Base-by-base conservation (phyloP, 129 eudicot genomes). In the Flaveria linearis region DNA sequence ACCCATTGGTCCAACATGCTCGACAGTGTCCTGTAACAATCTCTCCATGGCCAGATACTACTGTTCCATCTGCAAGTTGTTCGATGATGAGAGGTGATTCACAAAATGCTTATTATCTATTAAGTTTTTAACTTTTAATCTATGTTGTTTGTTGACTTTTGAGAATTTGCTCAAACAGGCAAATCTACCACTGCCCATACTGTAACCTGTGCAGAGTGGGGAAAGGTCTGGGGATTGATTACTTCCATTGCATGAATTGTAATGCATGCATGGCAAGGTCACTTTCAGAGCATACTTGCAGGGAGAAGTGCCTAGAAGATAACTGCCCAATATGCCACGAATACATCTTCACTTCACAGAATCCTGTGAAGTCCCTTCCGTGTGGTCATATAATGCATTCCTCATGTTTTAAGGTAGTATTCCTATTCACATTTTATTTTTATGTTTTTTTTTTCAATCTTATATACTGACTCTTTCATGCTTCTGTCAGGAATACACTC, bases 351-450 rank as follows among this genome's bases (percentile, higher is more conserved):
- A 91, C 99, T 1, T 94, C 99, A 2, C 87, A 82, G 83, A 39
- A 84, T 76, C 97, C 99, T 17, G 86, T 91, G 9, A 94, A 94
- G 85, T 87, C 93, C 72, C 99, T 94, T 78, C 68, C 91, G 11
- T 94, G 99, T 80, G 97, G 97, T 26, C 99, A 94, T 73, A 39
- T 89, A 76, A 94, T 94, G 99, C 99, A 94, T 77, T 94, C 99
- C 25, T 62, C 89, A 73, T 94, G 99, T 86, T 94, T 94, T 89
- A 84, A 91, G 96, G 97, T 94, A 77, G 13, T 5, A 1, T 68
- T 36, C 57, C 11, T 33, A 41, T 1, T 62, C 13, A 41, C 41
- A 74, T 41, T 1, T n/a, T 25, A 52, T 30, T 7, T 45, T 58
- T 56, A 58, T 58, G 20, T 71, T 50, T 1, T 78, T 11, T 7